Evolutionary conservation across 2,329 filamentous ascomycete genomes (phyloP), one percentile per base, ranked within the genome.

Genomic region (Fusarium coffeatum): DNA sequence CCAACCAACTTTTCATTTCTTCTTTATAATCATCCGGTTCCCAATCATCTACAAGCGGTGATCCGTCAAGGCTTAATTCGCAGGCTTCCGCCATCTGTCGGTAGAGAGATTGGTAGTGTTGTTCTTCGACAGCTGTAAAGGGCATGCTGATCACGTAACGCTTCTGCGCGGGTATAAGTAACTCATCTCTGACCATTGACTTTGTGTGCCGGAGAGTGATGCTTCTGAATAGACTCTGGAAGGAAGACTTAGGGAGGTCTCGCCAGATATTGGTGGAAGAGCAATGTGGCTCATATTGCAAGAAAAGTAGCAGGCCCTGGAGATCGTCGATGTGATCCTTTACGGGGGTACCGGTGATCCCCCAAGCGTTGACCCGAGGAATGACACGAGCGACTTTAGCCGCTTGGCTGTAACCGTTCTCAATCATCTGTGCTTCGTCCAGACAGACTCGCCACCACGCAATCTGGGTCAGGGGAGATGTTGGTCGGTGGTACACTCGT

Each of bases 351-450:
- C 79, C 96, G 0, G 93, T 95, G 42, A 99, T 90, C 16, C 92
- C 94, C 96, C 96, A 98, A 4, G 93, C 91, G 80, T 97, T 94
- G 68, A 92, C 81, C 28, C 96, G 88, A 46, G 95, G 94, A 65
- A 99, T 91, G 27, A 91, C 83, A 42, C 90, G 88, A 37, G 94
- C 94, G 16, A 98, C 89, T 48, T 86, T 88, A 2, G 96, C 94
- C 28, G 95, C 93, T 72, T 93, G 90, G 73, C 89, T 94, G 6
- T 97, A 90, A 34, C 94, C 93, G 70, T 89, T 95, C 77, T 98
- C 95, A 43, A 98, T 90, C 92, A 97, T 97, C 76, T 99, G 96
- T 1, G 95, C 90, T 82, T 90, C 94, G 62, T 92, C 90, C 2
- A 92, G 84, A 56, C 89, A 90, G 2, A 97, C 88, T 43, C 95